Evolutionary conservation across 768 basidiomycete genomes (phyloP), one percentile per base, ranked within the genome.

Genomic region (Crucibulum laeve): DNA sequence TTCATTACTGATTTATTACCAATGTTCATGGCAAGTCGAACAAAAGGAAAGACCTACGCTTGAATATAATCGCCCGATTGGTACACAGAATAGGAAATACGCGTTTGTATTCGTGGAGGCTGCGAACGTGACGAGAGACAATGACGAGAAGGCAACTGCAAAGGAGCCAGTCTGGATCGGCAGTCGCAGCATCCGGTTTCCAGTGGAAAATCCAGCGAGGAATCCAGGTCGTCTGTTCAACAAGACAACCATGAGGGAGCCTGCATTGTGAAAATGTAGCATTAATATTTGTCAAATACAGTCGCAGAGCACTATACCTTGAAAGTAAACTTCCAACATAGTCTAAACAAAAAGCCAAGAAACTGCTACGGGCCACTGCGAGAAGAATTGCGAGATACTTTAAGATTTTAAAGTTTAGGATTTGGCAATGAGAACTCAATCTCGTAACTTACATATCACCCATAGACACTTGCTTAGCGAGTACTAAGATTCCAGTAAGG

Each of bases 41-140:
- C n/a, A 22, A 40, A 25, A n/a, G 15, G 25, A 22, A 15, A 18
- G 4, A 44, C 66, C 42, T 38, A 71, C 71, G 32, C 63, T 66
- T 0, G 69, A 65, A 45, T 73, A 73, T 35, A 74, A 59, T 14
- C 70, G 65, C 18, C 70, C 67, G 18, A 71, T 53, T 0, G 70
- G 63, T 7, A 70, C 54, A 3, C 62, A 57, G 36, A 74, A 72
- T 54, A 72, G 61, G 18, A 57, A 52, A 28, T 63, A 70, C 1
- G 66, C 35, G 25, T 59, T 64, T 2, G 65, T 62, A 7, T 45
- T 49, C 1, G 59, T 59, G 11, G 54, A 46, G 17, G 44, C 36
- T 4, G 58, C 8, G 48, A 66, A 67, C 0, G 56, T 46, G 17
- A 69, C 51, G 5, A 73, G 47, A 21, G 61, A 54, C 5, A 60